Conservation (phyloP, 2,329 filamentous ascomycete genomes). For the Neofusicoccum laricinum region DNA sequence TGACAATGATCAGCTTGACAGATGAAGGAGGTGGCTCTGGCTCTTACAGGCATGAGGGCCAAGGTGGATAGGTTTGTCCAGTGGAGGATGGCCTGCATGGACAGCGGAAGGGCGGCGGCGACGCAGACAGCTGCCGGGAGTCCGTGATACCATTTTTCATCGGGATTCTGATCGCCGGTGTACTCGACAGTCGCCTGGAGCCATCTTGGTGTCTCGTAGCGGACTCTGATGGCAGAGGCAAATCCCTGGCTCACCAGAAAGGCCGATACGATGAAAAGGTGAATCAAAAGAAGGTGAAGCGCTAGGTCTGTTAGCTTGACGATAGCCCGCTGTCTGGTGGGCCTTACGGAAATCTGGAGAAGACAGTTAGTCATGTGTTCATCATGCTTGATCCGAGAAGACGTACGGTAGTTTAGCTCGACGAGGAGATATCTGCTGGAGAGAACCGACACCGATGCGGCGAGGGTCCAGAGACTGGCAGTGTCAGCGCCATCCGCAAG, state of each 20-base stretch:
- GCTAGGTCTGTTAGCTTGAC: conserved; percentile 9
- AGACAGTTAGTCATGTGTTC: background rate
- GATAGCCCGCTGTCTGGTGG: background rate
- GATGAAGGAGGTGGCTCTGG: background rate
- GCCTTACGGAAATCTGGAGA: conserved; percentile 10
- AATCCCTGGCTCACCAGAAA: background rate
- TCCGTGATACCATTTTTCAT: background rate
- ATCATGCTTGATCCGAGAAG: background rate
- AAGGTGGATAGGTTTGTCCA: conserved; percentile 30
- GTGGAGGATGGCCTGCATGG: conserved; percentile 30
- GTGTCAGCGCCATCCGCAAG: background rate
- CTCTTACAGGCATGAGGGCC: conserved; percentile 29
- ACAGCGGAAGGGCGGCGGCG: conserved; percentile 25
- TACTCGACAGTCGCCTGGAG: background rate
- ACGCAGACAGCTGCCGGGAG: conserved; percentile 15
- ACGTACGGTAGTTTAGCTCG: conserved; percentile 12
- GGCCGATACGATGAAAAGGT: conserved; percentile 18
- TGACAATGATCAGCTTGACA: conserved; percentile 19
- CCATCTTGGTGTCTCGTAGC: background rate
- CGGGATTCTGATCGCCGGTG: background rate
- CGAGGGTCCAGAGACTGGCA: conserved; percentile 2
- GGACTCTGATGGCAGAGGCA: background rate
- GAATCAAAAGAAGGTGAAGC: conserved; percentile 23
- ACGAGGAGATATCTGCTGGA: conserved; percentile 9
- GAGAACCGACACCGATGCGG: background rate